Evolutionary conservation across 140 eudicot genomes (phyloP), one percentile per base, ranked within the genome.

Genomic region (Bidens hawaiensis): DNA sequence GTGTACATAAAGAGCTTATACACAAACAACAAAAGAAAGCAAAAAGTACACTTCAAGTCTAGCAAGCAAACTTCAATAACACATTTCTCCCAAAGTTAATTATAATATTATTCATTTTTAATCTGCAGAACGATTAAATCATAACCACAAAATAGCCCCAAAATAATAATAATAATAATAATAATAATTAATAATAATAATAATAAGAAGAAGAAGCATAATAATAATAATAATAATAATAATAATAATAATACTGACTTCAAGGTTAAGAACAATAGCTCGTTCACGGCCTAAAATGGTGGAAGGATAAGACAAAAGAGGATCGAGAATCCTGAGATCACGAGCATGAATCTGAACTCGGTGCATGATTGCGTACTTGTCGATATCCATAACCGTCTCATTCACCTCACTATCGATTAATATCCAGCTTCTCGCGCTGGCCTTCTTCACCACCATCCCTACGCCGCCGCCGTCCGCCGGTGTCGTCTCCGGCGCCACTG

Each of bases 261-360:
- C 98, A 24, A 91, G 70, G 70, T 91, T 91, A 24, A 91, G 76
- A 18, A 91, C 96, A 52, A 91, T 87, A 48, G 96, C 98, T 27
- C 79, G 72, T 64, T 91, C 98, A 62, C 98, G 91, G 43, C 96
- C 96, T 11, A 91, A 67, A 50, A 91, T 91, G 0, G 98, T 70
- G 4, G 95, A 84, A 22, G 98, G 98, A 65, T 91, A 91, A 31
- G 87, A 79, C 6, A 87, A 60, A 15, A 84, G 73, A 46, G 98
- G 98, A 57, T 91, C 98, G 11, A 91, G 83, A 50, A 91, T 87
- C n/a, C 96, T 84, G 34, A 87, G 93, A 80, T 91, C 98, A 26
- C 98, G 90, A 28, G 96, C 96, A 70, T 84, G 98, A 64, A 91
- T 87, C 70, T 81, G 89, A 69, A 82, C 87, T 24, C 96, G 81